A percentile compares a stretch with the other conserved stretches of the same genome.
Conservation (phyloP, 179 eudicot species). For the Silene vulgaris region DNA sequence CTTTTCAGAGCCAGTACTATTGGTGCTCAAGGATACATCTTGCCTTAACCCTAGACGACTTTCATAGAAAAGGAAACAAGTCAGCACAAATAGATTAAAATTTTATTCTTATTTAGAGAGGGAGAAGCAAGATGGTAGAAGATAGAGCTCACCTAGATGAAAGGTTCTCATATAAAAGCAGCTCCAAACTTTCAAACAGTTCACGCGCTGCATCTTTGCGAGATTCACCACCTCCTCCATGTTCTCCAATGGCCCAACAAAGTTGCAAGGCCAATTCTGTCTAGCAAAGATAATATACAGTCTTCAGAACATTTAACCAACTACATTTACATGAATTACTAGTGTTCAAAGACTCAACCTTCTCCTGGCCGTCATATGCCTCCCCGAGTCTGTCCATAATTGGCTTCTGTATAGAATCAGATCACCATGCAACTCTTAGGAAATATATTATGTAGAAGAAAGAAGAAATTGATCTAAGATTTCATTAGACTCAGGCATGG, state of each 20-base stretch:
- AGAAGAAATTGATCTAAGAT: neutral
- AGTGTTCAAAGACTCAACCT: conserved; percentile 40
- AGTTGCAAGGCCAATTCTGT: conserved; percentile 90
- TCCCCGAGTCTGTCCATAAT: conserved; percentile 93
- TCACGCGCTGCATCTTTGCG: conserved; percentile 95
- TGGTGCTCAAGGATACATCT: conserved; percentile 47
- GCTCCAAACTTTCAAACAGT: conserved; percentile 93
- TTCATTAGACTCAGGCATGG: neutral
- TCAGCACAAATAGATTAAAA: conserved; percentile 24
- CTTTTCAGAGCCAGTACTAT: conserved; percentile 45
- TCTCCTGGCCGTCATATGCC: conserved; percentile 86
- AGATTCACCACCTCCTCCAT: conserved; percentile 94
- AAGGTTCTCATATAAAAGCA: conserved; percentile 88
- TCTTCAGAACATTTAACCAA: neutral
- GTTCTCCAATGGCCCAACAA: conserved; percentile 98
- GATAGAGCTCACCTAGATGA: conserved; percentile 60
- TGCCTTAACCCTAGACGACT: conserved; percentile 78
- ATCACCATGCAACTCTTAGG: conserved; percentile 14
- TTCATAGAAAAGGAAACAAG: conserved; percentile 18
- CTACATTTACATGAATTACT: neutral
- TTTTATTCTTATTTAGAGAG: conserved; percentile 1
- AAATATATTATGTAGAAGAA: conserved; percentile 1
- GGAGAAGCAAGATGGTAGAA: conserved; percentile 6
- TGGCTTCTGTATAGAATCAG: conserved; percentile 69
- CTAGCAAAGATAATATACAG: conserved; percentile 33